Conservation (phyloP, 2,329 filamentous ascomycete species). For the Elsinoe arachidis region DNA sequence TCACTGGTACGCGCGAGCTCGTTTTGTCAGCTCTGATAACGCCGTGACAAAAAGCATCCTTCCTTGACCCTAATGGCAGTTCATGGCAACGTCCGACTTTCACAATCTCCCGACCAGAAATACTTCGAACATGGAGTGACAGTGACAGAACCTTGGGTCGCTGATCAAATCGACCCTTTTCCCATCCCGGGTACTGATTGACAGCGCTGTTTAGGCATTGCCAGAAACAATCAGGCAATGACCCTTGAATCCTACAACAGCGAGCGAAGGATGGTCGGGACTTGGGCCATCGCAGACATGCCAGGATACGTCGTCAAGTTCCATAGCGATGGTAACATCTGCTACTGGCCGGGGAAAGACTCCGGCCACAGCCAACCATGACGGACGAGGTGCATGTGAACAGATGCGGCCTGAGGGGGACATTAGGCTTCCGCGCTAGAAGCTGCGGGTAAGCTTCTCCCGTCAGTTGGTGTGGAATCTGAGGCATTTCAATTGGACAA, state of each 20-base stretch:
- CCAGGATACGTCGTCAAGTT: background rate
- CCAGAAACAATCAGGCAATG: constrained; percentile 3
- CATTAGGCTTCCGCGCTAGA: constrained; percentile 1
- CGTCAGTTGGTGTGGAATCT: background rate
- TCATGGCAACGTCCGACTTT: background rate
- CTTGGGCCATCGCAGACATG: background rate
- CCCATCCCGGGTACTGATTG: background rate
- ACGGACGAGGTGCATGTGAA: background rate
- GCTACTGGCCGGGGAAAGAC: background rate
- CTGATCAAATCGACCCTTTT: background rate
- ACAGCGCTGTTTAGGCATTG: background rate
- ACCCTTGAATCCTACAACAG: background rate
- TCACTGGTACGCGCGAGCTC: background rate
- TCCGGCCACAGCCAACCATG: background rate
- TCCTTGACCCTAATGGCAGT: background rate
- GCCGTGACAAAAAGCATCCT: constrained; percentile 2
- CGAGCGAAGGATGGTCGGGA: background rate
- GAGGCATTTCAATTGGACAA: no score
- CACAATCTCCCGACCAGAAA: background rate
- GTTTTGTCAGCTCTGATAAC: constrained; percentile 1
- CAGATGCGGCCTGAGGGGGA: background rate
- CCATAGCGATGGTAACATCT: no score
- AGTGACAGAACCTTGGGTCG: background rate
- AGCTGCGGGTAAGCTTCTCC: background rate
- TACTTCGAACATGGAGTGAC: background rate